phyloP scores from a whole-genome alignment of 1,284 basidiomycete species.

The Fomitopsis betulina region DNA sequence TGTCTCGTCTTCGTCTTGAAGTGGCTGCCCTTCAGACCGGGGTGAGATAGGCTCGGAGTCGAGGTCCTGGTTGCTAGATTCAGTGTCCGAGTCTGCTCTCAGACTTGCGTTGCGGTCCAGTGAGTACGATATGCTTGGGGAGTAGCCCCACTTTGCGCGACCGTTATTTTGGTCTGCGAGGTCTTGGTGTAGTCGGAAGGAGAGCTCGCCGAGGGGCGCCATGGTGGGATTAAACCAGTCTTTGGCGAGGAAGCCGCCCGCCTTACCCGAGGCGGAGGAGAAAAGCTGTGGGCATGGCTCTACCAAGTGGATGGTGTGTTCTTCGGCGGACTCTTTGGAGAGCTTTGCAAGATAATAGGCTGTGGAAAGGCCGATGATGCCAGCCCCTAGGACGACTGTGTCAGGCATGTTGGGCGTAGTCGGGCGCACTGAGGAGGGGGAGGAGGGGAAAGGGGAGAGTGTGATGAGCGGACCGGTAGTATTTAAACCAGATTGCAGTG shows the following conservation, averaged over 20 bases:
- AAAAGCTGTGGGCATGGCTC: conserved; percentile 31
- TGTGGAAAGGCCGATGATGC: conserved; percentile 57
- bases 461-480: neutral
- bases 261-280: conserved; percentile 53
- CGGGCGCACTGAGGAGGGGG: neutral
- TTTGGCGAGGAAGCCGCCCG: conserved; percentile 60
- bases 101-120: conserved; percentile 19
- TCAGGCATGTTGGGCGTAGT: conserved; percentile 22
- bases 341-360: conserved; percentile 40
- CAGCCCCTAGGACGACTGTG: conserved; percentile 39
- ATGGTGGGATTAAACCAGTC: conserved; percentile 58
- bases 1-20: neutral
- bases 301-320: conserved; percentile 30
- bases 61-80: conserved; percentile 1
- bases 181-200: conserved; percentile 51
- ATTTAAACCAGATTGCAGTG: neutral
- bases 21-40: neutral
- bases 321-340: neutral
- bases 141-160: conserved; percentile 51
- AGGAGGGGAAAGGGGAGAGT: neutral
- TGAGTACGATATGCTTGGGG: conserved; percentile 30
- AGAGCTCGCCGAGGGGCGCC: conserved; percentile 47
- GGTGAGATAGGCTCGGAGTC: conserved; percentile 1
- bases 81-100: conserved; percentile 1
- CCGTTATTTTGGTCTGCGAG: conserved; percentile 51